Percentiles rank a stretch among this genome's conserved stretches.
Evolutionary conservation across 805 yeast species (phyloP).

Genomic region (Zygotorulaspora sp.): DNA sequence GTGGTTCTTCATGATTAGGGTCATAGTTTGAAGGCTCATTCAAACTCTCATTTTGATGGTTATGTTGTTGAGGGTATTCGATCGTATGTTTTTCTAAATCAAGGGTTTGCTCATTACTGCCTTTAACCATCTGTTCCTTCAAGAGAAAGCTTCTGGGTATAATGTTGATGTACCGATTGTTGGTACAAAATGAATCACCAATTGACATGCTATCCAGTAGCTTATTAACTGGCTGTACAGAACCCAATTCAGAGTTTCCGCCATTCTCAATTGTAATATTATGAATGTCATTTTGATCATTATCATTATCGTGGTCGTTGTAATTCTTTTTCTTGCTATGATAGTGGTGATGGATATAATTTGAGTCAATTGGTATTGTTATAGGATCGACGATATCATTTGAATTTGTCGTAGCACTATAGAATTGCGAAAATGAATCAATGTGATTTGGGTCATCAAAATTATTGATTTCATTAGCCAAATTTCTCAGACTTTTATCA

Average conservation of each 20-base stretch:
- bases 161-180: slow-evolving; percentile 8
- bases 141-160: slow-evolving; percentile 24
- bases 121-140: slow-evolving; percentile 6
- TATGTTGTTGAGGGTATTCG: slow-evolving; percentile 2
- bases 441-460: slow-evolving; percentile 11
- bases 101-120: slow-evolving; percentile 1
- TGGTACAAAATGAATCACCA: slow-evolving; percentile 19
- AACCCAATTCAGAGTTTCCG: slow-evolving; percentile 11
- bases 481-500: slow-evolving; percentile 7
- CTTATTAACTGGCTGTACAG: slow-evolving; percentile 15
- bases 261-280: slow-evolving; percentile 3
- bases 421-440: slow-evolving; percentile 8
- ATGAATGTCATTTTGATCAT: slow-evolving; percentile 4
- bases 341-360: slow-evolving; percentile 6
- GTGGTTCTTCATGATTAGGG: slow-evolving; percentile 9
- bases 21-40: slow-evolving; percentile 5
- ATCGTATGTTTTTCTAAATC: slow-evolving; percentile 1
- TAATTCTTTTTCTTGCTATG: neutral
- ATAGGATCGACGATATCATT: slow-evolving; percentile 2
- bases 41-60: slow-evolving; percentile 7
- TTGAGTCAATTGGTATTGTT: slow-evolving; percentile 4
- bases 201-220: slow-evolving; percentile 23
- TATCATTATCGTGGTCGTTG: neutral
- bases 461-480: slow-evolving; percentile 15
- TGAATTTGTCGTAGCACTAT: slow-evolving; percentile 7